Evolutionary conservation across 352 stramenopile genomes (phyloP).

Genomic region (Globisporangium cylindrosporum): DNA sequence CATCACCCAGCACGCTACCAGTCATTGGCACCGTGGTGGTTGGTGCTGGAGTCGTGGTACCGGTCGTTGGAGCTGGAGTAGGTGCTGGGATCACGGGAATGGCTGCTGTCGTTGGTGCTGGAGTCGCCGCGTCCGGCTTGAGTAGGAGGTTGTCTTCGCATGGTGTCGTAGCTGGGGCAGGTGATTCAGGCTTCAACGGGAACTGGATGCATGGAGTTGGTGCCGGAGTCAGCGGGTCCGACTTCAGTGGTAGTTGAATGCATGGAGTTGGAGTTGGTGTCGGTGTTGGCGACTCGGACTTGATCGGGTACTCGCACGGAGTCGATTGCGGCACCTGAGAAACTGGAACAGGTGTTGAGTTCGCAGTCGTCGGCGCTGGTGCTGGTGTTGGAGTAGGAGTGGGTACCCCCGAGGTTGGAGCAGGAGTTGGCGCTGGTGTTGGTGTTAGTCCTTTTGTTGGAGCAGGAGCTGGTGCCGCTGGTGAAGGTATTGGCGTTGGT

Average conservation of each 20-base stretch:
- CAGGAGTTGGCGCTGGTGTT: neutral
- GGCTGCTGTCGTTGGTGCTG: neutral
- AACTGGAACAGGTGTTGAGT: neutral
- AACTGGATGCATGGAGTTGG: neutral
- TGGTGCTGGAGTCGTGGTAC: neutral
- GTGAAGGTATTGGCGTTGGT: neutral
- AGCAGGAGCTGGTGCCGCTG: neutral
- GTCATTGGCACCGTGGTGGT: neutral
- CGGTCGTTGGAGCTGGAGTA: neutral
- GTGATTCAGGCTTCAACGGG: neutral
- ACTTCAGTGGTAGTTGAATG: neutral
- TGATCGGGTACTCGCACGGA: conserved; percentile 4
- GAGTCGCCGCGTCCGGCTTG: neutral
- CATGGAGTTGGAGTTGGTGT: neutral
- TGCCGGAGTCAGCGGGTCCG: neutral
- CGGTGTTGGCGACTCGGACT: conserved; percentile 2
- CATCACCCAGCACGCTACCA: neutral
- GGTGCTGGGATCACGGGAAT: neutral
- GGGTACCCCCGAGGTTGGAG: too few relatives aligned
- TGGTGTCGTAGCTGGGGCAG: neutral
- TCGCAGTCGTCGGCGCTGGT: neutral
- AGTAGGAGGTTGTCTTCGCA: neutral
- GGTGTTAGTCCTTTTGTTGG: neutral
- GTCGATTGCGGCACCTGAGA: neutral
- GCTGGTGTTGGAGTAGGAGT: neutral